Percentiles rank a stretch among this genome's conserved stretches.
These are phyloP conservation scores for Cokeromyces recurvatus DNA, from an alignment of 371 early-diverging fungal species.

Conservation along the genomic window DNA sequence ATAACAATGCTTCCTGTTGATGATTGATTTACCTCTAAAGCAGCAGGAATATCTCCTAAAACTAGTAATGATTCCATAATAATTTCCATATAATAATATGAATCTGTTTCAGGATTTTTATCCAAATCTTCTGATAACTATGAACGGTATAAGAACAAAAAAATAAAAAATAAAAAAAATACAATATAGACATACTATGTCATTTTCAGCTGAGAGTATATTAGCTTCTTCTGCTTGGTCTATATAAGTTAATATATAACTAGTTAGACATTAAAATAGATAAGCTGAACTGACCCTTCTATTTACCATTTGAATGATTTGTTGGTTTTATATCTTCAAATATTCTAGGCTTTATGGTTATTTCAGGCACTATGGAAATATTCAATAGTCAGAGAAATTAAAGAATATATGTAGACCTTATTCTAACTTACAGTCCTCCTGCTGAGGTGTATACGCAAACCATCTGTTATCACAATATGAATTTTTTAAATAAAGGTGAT, in stretches of 20 bases:
- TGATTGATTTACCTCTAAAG: conserved; percentile 68
- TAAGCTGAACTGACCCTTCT: too few relatives aligned
- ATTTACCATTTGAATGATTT: background rate
- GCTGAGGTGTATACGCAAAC: conserved; percentile 53
- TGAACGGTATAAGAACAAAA: too few relatives aligned
- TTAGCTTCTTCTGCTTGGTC: too few relatives aligned
- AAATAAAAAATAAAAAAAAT: background rate
- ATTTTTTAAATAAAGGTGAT: conserved; percentile 89
- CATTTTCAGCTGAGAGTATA: too few relatives aligned
- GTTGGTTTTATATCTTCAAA: conserved; percentile 10
- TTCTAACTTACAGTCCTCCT: conserved; percentile 51
- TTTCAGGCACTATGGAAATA: conserved; percentile 43
- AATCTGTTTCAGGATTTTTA: conserved; percentile 85
- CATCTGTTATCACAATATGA: conserved; percentile 61
- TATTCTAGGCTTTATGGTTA: conserved; percentile 30
- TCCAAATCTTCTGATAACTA: conserved; percentile 71
- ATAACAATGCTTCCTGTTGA: background rate
- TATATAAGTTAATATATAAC: too few relatives aligned
- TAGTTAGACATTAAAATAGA: too few relatives aligned
- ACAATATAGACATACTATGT: conserved; percentile 22
- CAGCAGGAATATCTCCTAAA: conserved; percentile 74
- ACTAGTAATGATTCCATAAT: conserved; percentile 78
- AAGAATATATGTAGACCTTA: background rate
- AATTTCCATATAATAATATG: conserved; percentile 83
- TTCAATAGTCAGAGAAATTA: background rate